Conservation (phyloP, 345 rosid species). For the Ailanthus altissimus region DNA sequence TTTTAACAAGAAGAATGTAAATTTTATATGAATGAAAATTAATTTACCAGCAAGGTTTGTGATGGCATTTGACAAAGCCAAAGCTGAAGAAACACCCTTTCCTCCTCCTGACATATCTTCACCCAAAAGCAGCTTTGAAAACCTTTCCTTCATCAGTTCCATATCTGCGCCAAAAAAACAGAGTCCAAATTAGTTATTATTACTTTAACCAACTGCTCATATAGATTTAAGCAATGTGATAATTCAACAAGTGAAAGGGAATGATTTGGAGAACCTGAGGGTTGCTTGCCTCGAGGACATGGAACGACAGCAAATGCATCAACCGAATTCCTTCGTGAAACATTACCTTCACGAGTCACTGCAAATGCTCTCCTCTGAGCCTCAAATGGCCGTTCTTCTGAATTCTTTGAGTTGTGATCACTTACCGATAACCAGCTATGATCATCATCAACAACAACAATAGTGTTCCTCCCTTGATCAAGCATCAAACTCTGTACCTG, state of each 20-base stretch:
- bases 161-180: slow-evolving; percentile 33
- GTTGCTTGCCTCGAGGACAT: slow-evolving; percentile 28
- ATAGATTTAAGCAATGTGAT: background rate
- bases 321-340: slow-evolving; percentile 18
- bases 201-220: background rate
- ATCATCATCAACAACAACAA: slow-evolving; percentile 5
- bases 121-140: slow-evolving; percentile 65
- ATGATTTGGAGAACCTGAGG: slow-evolving; percentile 35
- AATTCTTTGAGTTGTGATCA: too few species aligned
- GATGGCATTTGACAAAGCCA: slow-evolving; percentile 73
- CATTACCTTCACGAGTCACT: slow-evolving; percentile 24
- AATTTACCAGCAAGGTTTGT: slow-evolving; percentile 67
- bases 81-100: slow-evolving; percentile 71
- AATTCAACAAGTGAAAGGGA: background rate
- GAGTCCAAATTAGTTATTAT: background rate
- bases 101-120: slow-evolving; percentile 90
- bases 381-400: slow-evolving; percentile 30
- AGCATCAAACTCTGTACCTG: slow-evolving; percentile 25
- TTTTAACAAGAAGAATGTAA: background rate
- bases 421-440: too few species aligned
- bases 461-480: slow-evolving; percentile 14
- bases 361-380: slow-evolving; percentile 30
- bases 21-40: background rate
- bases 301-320: background rate
- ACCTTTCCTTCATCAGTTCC: slow-evolving; percentile 69